Conservation (phyloP, 2,329 filamentous ascomycete genomes). For the Cladosporium sp. region DNA sequence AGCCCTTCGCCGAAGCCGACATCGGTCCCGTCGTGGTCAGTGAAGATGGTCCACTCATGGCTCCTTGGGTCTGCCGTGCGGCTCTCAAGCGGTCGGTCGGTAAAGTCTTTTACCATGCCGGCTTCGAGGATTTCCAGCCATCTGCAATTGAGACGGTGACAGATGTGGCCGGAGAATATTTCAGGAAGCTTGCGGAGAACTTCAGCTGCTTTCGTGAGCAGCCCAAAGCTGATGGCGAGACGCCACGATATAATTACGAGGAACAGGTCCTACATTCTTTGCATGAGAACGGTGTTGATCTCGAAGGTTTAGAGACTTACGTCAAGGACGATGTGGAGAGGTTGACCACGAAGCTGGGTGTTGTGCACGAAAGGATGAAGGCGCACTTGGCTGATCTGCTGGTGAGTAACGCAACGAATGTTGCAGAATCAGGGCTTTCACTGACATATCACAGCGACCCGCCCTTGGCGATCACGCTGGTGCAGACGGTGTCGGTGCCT, state of each 20-base stretch:
- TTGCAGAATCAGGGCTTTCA: not conserved
- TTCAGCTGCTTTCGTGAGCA: conserved; percentile 80
- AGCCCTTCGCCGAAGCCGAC: conserved; percentile 82
- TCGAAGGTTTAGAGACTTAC: conserved; percentile 78
- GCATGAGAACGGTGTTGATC: conserved; percentile 75
- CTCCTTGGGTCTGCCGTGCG: conserved; percentile 73
- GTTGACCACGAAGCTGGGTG: conserved; percentile 69
- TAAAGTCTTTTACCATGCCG: conserved; percentile 92
- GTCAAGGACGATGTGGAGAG: conserved; percentile 92
- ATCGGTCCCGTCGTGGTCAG: conserved; percentile 84
- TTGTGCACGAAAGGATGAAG: conserved; percentile 94
- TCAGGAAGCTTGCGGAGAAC: conserved; percentile 74
- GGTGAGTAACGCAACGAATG: conserved; percentile 27
- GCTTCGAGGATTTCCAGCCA: conserved; percentile 95
- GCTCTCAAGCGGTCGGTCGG: conserved; percentile 86
- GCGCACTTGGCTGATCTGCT: conserved; percentile 87
- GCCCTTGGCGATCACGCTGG: conserved; percentile 72
- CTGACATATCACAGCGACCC: conserved; percentile 55
- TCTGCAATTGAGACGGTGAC: conserved; percentile 88
- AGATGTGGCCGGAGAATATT: conserved; percentile 84
- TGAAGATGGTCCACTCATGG: conserved; percentile 84
- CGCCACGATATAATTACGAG: conserved; percentile 70
- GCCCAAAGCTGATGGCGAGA: conserved; percentile 54
- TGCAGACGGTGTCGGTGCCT: conserved; percentile 80
- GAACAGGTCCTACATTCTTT: conserved; percentile 85